phyloP scores from a whole-genome alignment of 306 rosid genomes.

The Alnus glutinosa region DNA sequence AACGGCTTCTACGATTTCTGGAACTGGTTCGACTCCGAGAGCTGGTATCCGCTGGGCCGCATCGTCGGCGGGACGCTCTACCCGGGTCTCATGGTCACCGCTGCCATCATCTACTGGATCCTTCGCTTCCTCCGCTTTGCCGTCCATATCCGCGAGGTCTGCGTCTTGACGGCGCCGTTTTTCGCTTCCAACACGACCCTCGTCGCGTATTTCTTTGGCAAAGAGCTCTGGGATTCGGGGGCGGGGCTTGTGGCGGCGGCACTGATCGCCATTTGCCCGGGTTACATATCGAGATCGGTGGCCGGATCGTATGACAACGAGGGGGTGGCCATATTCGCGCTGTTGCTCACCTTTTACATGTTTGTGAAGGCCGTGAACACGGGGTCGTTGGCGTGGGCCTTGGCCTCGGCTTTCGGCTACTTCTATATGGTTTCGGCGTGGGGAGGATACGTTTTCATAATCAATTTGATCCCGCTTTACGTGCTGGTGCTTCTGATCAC shows the following conservation, averaged over 20 bases:
- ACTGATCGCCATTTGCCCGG: slow-evolving; percentile 92
- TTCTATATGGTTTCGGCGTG: slow-evolving; percentile 99
- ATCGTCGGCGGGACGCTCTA: slow-evolving; percentile 94
- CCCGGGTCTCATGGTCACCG: slow-evolving; percentile 98
- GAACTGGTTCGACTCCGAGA: slow-evolving; percentile 98
- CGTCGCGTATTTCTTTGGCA: slow-evolving; percentile 92
- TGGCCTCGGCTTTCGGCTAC: slow-evolving; percentile 91
- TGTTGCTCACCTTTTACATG: slow-evolving; percentile 77
- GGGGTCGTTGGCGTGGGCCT: slow-evolving; percentile 87
- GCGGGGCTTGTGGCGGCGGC: slow-evolving; percentile 95
- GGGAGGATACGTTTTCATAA: slow-evolving; percentile 96
- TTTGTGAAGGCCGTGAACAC: slow-evolving; percentile 96
- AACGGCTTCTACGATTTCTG: slow-evolving; percentile 93
- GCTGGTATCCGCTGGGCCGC: slow-evolving; percentile 95
- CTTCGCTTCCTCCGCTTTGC: slow-evolving; percentile 67
- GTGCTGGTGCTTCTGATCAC: slow-evolving; percentile 83
- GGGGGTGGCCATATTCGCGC: slow-evolving; percentile 90
- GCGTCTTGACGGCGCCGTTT: slow-evolving; percentile 91
- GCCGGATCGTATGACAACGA: slow-evolving; percentile 99
- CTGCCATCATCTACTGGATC: slow-evolving; percentile 70
- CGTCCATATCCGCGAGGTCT: slow-evolving; percentile 94
- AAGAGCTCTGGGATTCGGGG: slow-evolving; percentile 94
- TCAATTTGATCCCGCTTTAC: slow-evolving; percentile 82
- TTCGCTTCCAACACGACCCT: slow-evolving; percentile 91
- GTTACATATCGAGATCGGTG: slow-evolving; percentile 91